Base-by-base conservation (phyloP, 2,329 filamentous ascomycete genomes). In the Myotisia sp. region DNA sequence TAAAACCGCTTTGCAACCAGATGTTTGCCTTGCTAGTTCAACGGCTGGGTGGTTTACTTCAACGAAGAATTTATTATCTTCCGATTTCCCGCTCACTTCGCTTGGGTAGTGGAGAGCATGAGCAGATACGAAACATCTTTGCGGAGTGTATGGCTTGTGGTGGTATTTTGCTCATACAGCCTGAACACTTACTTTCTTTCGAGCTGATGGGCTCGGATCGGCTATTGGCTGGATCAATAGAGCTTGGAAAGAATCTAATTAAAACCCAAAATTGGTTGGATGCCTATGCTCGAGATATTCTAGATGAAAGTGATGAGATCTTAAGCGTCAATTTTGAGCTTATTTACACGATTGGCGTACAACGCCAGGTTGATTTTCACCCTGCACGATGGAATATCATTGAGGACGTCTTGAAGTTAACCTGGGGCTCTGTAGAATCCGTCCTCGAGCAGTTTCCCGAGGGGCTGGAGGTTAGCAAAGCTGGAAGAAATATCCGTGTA, bases 221-320 rank as follows among this genome's bases (percentile, higher is more conserved):
- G 3, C 44, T 62, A 0, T 44, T 67, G 1, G 44, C 44, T 0
- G 49, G 44, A 2, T 44, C 56, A 1, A 16, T 45, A 0, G 13
- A 28, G 0, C 13, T 59, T 3, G 63, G 62, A 0, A 29, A 38
- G 1, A 29, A 38, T 1, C 45, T 73, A 9, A 39, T 68, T 0
- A 12, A 47, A 0, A 60, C 52, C 0, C 64, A 71, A n/a, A 16
- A 52, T 0, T 67, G 62, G 40, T 54, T 76, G 1, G 50, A 67
- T 19, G 9, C 32, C 0, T 39, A 50, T 2, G 59, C 63, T 0
- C 55, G 71, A 0, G 73, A 77, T 39, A 62, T 79, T 1, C 57
- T 79, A 0, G 73, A 79, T 36, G 73, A 79, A 49, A 72, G 68
- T 26, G 75, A 79, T 29, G 71, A 78, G 37, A 71, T 70, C 34